A percentile compares a stretch with the other conserved stretches of the same genome.
Evolutionary conservation across 2,329 filamentous ascomycete genomes (phyloP).

Genomic region (Fonsecaea monophora): DNA sequence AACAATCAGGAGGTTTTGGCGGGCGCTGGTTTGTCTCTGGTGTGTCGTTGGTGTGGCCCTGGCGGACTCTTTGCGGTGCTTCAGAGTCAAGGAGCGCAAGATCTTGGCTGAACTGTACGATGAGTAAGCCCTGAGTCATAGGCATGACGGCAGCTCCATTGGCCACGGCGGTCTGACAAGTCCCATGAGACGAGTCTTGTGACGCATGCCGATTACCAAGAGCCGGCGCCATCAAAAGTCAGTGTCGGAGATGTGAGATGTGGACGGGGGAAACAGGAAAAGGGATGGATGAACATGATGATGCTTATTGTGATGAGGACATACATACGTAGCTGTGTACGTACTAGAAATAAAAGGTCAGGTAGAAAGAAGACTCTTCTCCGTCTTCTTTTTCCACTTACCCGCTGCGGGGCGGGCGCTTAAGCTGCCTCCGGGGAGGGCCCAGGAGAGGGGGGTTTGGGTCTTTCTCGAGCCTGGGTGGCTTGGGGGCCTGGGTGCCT

Average conservation of each 20-base stretch:
- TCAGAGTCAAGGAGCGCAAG: slow-evolving; percentile 22
- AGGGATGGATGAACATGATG: slow-evolving; percentile 13
- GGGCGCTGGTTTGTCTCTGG: slow-evolving; percentile 16
- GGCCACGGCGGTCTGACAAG: slow-evolving; percentile 33
- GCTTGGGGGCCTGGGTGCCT: neutral
- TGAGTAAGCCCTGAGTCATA: slow-evolving; percentile 39
- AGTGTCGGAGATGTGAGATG: slow-evolving; percentile 30
- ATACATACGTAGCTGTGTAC: slow-evolving; percentile 13
- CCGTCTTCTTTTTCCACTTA: neutral
- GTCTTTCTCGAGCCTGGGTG: neutral
- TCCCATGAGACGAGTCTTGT: slow-evolving; percentile 34
- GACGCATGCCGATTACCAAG: slow-evolving; percentile 38
- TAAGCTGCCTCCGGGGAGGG: slow-evolving; percentile 8
- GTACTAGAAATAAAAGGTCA: slow-evolving; percentile 23
- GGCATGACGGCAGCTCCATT: slow-evolving; percentile 22
- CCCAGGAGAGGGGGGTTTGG: too few species aligned
- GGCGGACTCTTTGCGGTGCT: slow-evolving; percentile 28
- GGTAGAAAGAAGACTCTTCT: neutral
- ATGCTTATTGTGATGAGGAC: slow-evolving; percentile 23
- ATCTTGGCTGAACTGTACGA: slow-evolving; percentile 33
- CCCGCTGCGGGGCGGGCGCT: slow-evolving; percentile 16
- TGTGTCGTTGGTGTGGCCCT: slow-evolving; percentile 7
- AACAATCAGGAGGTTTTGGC: slow-evolving; percentile 12
- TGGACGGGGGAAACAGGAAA: slow-evolving; percentile 19
- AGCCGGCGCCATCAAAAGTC: slow-evolving; percentile 35